Evolutionary conservation across 495 filamentous ascomycete genomes (phyloP).

Genomic region (Elaphomyces granulatus): DNA sequence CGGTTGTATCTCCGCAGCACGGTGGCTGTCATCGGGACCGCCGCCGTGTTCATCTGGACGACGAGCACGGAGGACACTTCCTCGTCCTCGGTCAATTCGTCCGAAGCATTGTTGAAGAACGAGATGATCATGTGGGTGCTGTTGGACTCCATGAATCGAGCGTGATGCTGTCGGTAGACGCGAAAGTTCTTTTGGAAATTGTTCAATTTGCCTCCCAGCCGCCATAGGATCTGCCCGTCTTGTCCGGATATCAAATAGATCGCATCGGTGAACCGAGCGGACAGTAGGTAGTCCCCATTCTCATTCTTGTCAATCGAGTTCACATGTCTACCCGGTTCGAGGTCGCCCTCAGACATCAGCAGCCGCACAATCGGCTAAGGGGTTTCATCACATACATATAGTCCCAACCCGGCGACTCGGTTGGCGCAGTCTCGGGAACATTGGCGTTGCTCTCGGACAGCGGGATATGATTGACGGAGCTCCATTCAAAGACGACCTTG

Average conservation of each 20-base stretch:
- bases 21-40: conserved; percentile 19
- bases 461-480: conserved; percentile 12
- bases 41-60: conserved; percentile 26
- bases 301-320: conserved; percentile 16
- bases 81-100: conserved; percentile 15
- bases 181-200: conserved; percentile 33
- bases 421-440: conserved; percentile 6
- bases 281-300: conserved; percentile 36
- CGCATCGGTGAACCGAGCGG: conserved; percentile 31
- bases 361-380: conserved; percentile 5
- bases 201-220: conserved; percentile 28
- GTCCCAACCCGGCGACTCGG: conserved; percentile 25
- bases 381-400: conserved; percentile 7
- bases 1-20: conserved; percentile 13
- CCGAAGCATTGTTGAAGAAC: conserved; percentile 31
- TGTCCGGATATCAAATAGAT: conserved; percentile 38
- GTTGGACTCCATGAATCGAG: conserved; percentile 25
- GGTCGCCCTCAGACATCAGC: conserved; percentile 12
- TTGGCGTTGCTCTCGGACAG: conserved; percentile 12
- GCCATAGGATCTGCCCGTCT: conserved; percentile 39
- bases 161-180: conserved; percentile 44
- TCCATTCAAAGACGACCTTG: conserved; percentile 16
- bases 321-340: conserved; percentile 13
- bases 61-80: conserved; percentile 31
- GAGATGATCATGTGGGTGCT: conserved; percentile 23